Evolutionary conservation across 441 rosid genomes (phyloP), one percentile per base, ranked within the genome.

Genomic region (Capsella rubella): DNA sequence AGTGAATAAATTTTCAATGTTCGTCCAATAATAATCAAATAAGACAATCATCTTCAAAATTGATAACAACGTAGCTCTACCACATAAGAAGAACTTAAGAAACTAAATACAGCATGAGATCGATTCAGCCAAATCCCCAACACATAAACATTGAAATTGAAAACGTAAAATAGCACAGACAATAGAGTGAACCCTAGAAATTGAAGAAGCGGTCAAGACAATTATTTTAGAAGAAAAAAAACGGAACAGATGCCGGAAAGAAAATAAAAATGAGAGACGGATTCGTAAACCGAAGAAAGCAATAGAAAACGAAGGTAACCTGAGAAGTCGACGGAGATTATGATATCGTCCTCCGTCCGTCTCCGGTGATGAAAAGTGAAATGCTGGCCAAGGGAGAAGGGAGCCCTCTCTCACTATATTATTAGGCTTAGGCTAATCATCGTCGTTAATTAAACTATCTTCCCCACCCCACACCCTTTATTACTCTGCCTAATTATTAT

Each of bases 361-460:
- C 55, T 63, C 57, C 50, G 64, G 54, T 42, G 27, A 10, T n/a
- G 69, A 62, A 60, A 47, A 58, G 57, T 6, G 64, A 69, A 67
- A 59, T 42, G 51, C n/a, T 9, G 61, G 59, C 28, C 71, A 73
- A 39, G 39, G 59, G 67, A 74, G 50, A 66, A 61, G 12, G 16
- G 39, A 74, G 47, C 52, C 16, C n/a, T 45, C 21, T 46, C 37
- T n/a, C 8, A 25, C 58, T 49, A 4, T 6, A 21, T 32, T 28
- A 2, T 34, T 18, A 49, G 10, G 39, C 37, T 34, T 34, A 35
- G 11, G 39, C 39, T 35, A 64, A 21, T 62, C 64, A 21, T 66
- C 70, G 31, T 53, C 49, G 18, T 16, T 14, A 55, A 46, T 35
- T 27, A 32, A 46, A 56, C 52, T 45, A 13, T 25, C 29, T 32